Conservation (phyloP, 202 grass and related monocot species). For the Alloteropsis angusta region DNA sequence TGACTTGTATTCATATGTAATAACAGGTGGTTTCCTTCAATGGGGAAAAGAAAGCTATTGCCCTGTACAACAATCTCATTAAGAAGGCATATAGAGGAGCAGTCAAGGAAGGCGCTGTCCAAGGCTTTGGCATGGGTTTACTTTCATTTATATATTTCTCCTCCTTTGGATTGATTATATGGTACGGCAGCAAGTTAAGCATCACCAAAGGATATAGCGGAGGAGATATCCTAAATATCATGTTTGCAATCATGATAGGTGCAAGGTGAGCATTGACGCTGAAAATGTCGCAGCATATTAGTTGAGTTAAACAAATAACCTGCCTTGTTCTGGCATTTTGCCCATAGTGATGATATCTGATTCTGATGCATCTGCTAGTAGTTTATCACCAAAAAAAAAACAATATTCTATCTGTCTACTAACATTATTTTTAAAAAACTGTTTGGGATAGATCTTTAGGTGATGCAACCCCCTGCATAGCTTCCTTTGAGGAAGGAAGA, state of each 20-base stretch:
- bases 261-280: constrained; percentile 52
- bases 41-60: constrained; percentile 60
- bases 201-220: constrained; percentile 61
- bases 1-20: not conserved
- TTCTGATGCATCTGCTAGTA: not conserved
- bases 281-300: not conserved
- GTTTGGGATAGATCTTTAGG: constrained; percentile 49
- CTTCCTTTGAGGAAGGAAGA: constrained; percentile 54
- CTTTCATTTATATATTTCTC: constrained; percentile 47
- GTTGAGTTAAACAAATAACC: not conserved
- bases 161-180: constrained; percentile 49
- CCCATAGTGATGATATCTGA: not conserved
- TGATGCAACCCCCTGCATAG: constrained; percentile 55
- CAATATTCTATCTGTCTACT: not conserved
- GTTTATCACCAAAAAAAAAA: not conserved
- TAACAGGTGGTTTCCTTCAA: constrained; percentile 74
- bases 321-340: not conserved
- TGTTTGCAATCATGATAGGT: constrained; percentile 52
- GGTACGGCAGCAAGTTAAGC: constrained; percentile 61
- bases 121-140: constrained; percentile 48
- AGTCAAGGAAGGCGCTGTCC: constrained; percentile 47
- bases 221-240: constrained; percentile 53
- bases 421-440: not conserved
- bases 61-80: constrained; percentile 49
- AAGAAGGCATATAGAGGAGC: constrained; percentile 43